Conservation (phyloP, 2,329 filamentous ascomycete species). For the Colletotrichum musae region DNA sequence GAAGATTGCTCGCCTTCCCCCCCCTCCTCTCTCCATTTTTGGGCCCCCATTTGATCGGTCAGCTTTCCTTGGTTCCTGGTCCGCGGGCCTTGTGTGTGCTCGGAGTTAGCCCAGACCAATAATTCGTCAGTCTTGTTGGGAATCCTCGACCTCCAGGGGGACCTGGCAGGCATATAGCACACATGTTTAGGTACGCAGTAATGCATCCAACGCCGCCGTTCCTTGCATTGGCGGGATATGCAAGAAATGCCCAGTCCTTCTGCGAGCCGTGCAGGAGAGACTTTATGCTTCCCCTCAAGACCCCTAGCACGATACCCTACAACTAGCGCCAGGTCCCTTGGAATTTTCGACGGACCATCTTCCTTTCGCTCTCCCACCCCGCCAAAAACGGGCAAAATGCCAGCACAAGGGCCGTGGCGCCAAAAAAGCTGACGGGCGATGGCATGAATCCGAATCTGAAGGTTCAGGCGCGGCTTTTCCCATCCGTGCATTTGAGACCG, state of each 20-base stretch:
- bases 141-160: background rate
- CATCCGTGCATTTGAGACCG: slow-evolving; percentile 1
- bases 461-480: slow-evolving; percentile 22
- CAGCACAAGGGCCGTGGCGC: background rate
- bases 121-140: slow-evolving; percentile 3
- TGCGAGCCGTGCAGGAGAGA: slow-evolving; percentile 15
- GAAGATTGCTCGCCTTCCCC: background rate
- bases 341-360: background rate
- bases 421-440: background rate
- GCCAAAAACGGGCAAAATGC: slow-evolving; percentile 1
- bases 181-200: background rate
- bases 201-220: too few species aligned
- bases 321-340: slow-evolving; percentile 19
- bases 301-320: slow-evolving; percentile 7
- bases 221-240: background rate
- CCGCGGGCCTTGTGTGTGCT: slow-evolving; percentile 18
- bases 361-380: background rate
- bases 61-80: slow-evolving; percentile 10
- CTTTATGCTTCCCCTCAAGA: slow-evolving; percentile 22
- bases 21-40: slow-evolving; percentile 12
- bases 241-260: background rate
- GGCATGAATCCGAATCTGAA: slow-evolving; percentile 28
- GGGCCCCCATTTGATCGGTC: slow-evolving; percentile 13
- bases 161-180: slow-evolving; percentile 8
- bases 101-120: slow-evolving; percentile 13